Percentiles rank a stretch among this genome's conserved stretches.
phyloP scores from a whole-genome alignment of 768 basidiomycete species.

The Suillus cothurnatus region DNA sequence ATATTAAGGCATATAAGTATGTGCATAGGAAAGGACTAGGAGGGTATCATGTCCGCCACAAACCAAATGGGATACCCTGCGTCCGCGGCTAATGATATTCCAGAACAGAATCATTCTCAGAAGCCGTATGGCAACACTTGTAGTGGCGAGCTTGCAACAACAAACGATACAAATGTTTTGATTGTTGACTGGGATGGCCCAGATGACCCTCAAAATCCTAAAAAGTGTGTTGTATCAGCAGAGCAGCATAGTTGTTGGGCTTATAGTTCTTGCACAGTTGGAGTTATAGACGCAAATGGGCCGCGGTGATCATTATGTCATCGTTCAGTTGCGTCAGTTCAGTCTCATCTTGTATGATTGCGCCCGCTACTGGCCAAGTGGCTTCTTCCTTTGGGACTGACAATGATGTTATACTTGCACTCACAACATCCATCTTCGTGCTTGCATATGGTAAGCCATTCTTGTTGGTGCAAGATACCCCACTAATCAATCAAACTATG shows the following conservation, averaged over 20 bases:
- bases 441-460: conserved; percentile 56
- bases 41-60: neutral
- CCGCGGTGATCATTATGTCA: conserved; percentile 63
- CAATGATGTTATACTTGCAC: conserved; percentile 46
- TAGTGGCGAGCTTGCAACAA: neutral
- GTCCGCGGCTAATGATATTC: neutral
- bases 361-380: conserved; percentile 59
- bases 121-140: neutral
- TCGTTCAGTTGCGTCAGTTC: conserved; percentile 70
- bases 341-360: conserved; percentile 73
- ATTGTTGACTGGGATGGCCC: neutral
- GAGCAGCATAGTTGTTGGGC: neutral
- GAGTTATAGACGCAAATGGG: conserved; percentile 62
- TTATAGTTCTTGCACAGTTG: conserved; percentile 42
- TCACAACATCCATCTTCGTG: conserved; percentile 62
- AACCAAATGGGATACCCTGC: neutral
- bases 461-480: neutral
- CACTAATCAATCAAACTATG: neutral
- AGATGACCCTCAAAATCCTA: neutral
- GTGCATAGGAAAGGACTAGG: neutral
- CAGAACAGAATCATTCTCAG: neutral
- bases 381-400: conserved; percentile 57
- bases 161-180: neutral
- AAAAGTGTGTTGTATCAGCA: neutral
- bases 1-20: neutral